phyloP scores from a whole-genome alignment of 495 filamentous ascomycete genomes.

The Pseudoneurospora amorphoporcata region DNA sequence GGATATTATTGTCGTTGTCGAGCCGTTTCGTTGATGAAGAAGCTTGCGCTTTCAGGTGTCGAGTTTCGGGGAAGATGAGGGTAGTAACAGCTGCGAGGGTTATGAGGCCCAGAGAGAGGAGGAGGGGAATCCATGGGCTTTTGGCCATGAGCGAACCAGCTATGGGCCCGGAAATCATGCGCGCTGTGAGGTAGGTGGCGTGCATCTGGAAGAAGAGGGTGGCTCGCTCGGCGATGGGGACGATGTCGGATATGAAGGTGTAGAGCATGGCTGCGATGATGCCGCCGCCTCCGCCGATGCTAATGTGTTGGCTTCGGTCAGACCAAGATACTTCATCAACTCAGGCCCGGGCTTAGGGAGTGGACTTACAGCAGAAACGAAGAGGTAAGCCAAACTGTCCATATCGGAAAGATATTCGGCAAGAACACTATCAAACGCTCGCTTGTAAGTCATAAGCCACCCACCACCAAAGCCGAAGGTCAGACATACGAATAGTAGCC shows the following conservation, averaged over 20 bases:
- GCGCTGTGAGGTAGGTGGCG: constrained; percentile 15
- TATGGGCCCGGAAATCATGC: constrained; percentile 17
- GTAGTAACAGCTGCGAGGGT: constrained; percentile 1
- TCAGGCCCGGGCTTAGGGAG: neutral
- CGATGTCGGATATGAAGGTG: constrained; percentile 23
- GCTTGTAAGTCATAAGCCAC: neutral
- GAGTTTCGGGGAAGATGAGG: constrained; percentile 19
- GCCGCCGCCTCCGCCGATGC: constrained; percentile 20
- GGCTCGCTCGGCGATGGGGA: constrained; percentile 12
- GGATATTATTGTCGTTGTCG: neutral
- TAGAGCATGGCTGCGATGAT: constrained; percentile 24
- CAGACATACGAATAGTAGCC: constrained; percentile 13
- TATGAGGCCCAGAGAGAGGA: constrained; percentile 7
- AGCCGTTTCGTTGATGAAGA: neutral
- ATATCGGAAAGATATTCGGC: constrained; percentile 20
- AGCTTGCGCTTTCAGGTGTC: constrained; percentile 12
- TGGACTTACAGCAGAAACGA: constrained; percentile 15
- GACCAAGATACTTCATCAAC: neutral
- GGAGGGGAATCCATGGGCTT: constrained; percentile 16
- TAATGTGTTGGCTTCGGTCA: neutral
- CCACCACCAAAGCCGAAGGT: neutral
- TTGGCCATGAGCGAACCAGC: constrained; percentile 15
- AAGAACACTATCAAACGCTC: constrained; percentile 10
- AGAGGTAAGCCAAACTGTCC: constrained; percentile 14
- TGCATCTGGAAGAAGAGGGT: constrained; percentile 21